Evolutionary conservation across 371 early-diverging fungal species (phyloP), one percentile per base, ranked within the genome.

Genomic region (Dipsacomyces acuminosporus): DNA sequence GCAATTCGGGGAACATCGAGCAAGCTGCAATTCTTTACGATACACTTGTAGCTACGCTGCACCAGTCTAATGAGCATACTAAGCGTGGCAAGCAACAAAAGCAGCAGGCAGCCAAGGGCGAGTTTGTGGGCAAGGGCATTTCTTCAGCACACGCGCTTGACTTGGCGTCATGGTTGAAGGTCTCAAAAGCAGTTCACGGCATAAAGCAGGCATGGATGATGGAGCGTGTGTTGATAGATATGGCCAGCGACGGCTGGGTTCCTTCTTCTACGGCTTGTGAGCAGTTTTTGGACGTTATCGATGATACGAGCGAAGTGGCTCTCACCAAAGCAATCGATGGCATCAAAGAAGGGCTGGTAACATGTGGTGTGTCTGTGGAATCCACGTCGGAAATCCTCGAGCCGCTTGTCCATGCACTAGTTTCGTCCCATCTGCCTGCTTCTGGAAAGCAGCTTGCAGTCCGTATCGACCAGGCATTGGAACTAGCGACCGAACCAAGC

Each of bases 21-120:
- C 58, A 58, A 25, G 43, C 59, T n/a, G 52, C 54, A 8, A 35
- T 67, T 21, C 36, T 58, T 17, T 63, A 67, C 42, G 69, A 67
- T 18, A 38, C 63, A 3, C 35, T 67, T 24, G 40, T 54, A 17
- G 46, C 47, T 8, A 48, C 56, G 1, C 15, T 47, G 17, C 26
- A 38, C n/a, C n/a, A n/a, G n/a, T n/a, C n/a, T n/a, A n/a, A n/a
- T n/a, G n/a, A n/a, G n/a, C n/a, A n/a, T n/a, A n/a, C n/a, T n/a
- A n/a, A n/a, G n/a, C n/a, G n/a, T n/a, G n/a, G n/a, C n/a, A n/a
- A n/a, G n/a, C n/a, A n/a, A n/a, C n/a, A n/a, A n/a, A n/a, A n/a
- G n/a, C n/a, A n/a, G n/a, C n/a, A n/a, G n/a, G n/a, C n/a, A n/a
- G n/a, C n/a, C n/a, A n/a, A n/a, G n/a, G n/a, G n/a, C n/a, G n/a